phyloP scores from a whole-genome alignment of 495 filamentous ascomycete species.

The Penicillium lividum region DNA sequence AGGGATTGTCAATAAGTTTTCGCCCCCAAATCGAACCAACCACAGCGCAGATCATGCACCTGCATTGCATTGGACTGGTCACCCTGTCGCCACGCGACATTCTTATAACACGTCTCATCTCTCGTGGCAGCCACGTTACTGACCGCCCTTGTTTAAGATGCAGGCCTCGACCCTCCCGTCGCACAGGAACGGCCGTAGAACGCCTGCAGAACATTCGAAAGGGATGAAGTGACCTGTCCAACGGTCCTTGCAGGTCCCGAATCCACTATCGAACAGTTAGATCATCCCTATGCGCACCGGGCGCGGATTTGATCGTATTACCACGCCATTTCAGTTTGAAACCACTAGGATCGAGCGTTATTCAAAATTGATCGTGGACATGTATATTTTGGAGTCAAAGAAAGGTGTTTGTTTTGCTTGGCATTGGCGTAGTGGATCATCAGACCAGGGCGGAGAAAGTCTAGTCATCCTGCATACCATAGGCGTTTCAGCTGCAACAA shows the following conservation, averaged over 20 bases:
- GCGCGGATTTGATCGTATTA: background rate
- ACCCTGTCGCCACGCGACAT: constrained; percentile 16
- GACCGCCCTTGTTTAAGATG: constrained; percentile 15
- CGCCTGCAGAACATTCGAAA: constrained; percentile 23
- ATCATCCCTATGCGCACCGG: background rate
- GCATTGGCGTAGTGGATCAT: background rate
- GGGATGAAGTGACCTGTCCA: constrained; percentile 4
- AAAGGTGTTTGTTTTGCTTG: background rate
- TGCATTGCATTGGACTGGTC: constrained; percentile 19
- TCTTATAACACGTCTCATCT: constrained; percentile 17
- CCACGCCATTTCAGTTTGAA: background rate
- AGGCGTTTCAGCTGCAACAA: constrained; percentile 22
- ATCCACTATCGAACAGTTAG: background rate
- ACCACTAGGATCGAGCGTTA: background rate
- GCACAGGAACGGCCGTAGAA: constrained; percentile 23
- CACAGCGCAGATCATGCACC: constrained; percentile 7
- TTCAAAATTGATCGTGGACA: background rate
- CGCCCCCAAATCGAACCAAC: constrained; percentile 12
- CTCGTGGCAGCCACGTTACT: constrained; percentile 50
- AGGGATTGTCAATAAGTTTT: background rate
- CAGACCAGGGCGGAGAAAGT: constrained; percentile 3
- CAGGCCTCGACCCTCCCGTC: constrained; percentile 10
- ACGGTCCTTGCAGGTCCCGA: background rate
- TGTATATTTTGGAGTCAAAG: background rate
- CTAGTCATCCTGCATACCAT: constrained; percentile 10